These are phyloP conservation scores for Skeletonema potamos DNA, from an alignment of 108 stramenopile species.

Conservation along the genomic window DNA sequence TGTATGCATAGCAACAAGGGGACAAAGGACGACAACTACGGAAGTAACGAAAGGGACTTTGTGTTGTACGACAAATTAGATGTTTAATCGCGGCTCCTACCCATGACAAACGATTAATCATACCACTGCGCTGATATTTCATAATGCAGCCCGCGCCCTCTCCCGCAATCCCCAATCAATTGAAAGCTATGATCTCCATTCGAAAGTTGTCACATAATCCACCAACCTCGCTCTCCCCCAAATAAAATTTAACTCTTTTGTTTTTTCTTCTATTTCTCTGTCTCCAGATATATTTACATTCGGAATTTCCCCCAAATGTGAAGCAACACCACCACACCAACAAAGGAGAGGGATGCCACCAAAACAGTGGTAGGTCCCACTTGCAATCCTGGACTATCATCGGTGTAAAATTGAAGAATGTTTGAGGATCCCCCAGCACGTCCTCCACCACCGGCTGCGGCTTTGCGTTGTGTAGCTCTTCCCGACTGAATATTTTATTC, in stretches of 20 bases:
- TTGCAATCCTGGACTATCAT: slow-evolving; percentile 92
- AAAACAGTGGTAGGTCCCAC: slow-evolving; percentile 92
- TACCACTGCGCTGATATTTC: not conserved
- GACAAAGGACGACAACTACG: not conserved
- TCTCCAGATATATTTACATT: slow-evolving; percentile 39
- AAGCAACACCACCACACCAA: slow-evolving; percentile 89
- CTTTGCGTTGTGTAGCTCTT: slow-evolving; percentile 59
- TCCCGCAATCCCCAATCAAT: not conserved
- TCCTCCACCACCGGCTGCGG: slow-evolving; percentile 56
- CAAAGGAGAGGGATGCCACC: slow-evolving; percentile 82
- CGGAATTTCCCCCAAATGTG: slow-evolving; percentile 95
- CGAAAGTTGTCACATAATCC: not conserved
- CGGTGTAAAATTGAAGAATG: slow-evolving; percentile 92
- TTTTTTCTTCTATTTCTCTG: not conserved
- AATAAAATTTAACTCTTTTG: not conserved
- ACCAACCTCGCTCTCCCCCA: not conserved
- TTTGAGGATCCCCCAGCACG: slow-evolving; percentile 77
- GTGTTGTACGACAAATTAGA: not conserved
- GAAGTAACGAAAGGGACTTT: not conserved
- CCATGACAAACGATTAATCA: not conserved
- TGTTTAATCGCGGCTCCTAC: not conserved
- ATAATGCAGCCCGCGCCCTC: not conserved
- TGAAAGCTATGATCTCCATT: not conserved
- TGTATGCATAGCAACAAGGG: not conserved
- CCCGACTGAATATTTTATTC: slow-evolving; percentile 7